A percentile compares a stretch with the other conserved stretches of the same genome.
These are phyloP conservation scores for Podospora australis DNA, from an alignment of 495 filamentous ascomycete species.

Conservation along the genomic window DNA sequence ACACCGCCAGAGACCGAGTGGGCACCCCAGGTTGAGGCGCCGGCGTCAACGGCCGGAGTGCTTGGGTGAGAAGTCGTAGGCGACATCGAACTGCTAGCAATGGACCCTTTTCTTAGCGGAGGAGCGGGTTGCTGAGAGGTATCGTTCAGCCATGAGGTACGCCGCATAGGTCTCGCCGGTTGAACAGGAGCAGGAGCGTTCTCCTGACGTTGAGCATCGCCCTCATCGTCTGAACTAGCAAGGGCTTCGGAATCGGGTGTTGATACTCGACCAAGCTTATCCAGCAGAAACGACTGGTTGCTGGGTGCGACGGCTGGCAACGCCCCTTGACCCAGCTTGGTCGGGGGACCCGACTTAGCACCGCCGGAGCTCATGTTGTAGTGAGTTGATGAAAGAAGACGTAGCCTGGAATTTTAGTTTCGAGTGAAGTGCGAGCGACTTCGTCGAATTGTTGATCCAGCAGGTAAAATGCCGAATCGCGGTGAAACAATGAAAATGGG, in stretches of 20 bases:
- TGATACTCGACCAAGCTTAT: conserved; percentile 71
- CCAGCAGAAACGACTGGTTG: conserved; percentile 58
- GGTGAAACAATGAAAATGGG: no score
- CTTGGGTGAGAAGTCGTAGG: conserved; percentile 70
- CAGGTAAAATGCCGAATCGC: no score
- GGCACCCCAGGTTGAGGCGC: conserved; percentile 56
- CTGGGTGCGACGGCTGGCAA: conserved; percentile 34
- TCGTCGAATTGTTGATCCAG: no score
- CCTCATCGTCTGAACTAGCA: conserved; percentile 88
- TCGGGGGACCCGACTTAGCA: conserved; percentile 33
- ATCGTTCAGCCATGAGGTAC: conserved; percentile 57
- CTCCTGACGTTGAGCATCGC: conserved; percentile 50
- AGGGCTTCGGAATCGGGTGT: conserved; percentile 91
- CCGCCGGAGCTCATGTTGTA: conserved; percentile 41
- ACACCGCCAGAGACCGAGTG: conserved; percentile 31
- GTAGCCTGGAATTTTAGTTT: no score
- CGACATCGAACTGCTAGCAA: conserved; percentile 61
- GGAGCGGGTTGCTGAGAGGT: conserved; percentile 42
- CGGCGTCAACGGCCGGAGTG: conserved; percentile 63
- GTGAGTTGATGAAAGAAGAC: not conserved
- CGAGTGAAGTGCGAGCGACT: no score
- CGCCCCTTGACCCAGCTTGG: conserved; percentile 35
- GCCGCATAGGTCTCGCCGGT: conserved; percentile 46
- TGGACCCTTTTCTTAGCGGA: conserved; percentile 51
- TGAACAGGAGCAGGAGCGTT: conserved; percentile 35